Percentiles rank a stretch among this genome's conserved stretches.
Conservation (phyloP, 768 basidiomycete species). For the Rhizopogon rudus region DNA sequence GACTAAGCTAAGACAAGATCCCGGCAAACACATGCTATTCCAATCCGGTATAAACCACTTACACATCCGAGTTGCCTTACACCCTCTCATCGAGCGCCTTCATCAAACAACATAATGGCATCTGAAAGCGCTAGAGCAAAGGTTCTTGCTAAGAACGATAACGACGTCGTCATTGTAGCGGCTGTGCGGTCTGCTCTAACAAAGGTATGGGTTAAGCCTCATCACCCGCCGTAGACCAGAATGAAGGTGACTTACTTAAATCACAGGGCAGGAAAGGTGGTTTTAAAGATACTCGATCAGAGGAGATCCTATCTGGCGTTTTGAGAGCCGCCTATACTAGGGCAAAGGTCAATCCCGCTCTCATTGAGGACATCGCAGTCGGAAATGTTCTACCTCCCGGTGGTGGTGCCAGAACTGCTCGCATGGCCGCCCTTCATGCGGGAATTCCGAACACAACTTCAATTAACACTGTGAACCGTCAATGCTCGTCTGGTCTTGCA, state of each 20-base stretch:
- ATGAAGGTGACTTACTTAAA: conserved; percentile 1
- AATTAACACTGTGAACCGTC: conserved; percentile 82
- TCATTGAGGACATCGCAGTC: conserved; percentile 81
- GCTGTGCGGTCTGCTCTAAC: conserved; percentile 91
- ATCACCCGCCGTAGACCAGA: not conserved
- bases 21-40: conserved; percentile 20
- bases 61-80: no score
- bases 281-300: conserved; percentile 87
- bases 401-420: conserved; percentile 75
- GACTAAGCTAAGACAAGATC: not conserved
- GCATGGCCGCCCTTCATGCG: conserved; percentile 83
- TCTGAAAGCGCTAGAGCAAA: conserved; percentile 41
- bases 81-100: not conserved
- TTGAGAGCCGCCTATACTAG: conserved; percentile 69
- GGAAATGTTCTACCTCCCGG: conserved; percentile 88
- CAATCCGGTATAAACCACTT: conserved; percentile 12
- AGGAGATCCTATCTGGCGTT: conserved; percentile 73
- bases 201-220: conserved; percentile 48
- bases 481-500: conserved; percentile 85
- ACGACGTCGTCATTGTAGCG: conserved; percentile 88
- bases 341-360: conserved; percentile 66
- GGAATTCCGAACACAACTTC: conserved; percentile 76
- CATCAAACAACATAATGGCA: conserved; percentile 9
- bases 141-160: conserved; percentile 65
- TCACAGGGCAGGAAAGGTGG: conserved; percentile 75